Evolutionary conservation across 345 rosid genomes (phyloP), one percentile per base, ranked within the genome.

Genomic region (Arabis alpina): DNA sequence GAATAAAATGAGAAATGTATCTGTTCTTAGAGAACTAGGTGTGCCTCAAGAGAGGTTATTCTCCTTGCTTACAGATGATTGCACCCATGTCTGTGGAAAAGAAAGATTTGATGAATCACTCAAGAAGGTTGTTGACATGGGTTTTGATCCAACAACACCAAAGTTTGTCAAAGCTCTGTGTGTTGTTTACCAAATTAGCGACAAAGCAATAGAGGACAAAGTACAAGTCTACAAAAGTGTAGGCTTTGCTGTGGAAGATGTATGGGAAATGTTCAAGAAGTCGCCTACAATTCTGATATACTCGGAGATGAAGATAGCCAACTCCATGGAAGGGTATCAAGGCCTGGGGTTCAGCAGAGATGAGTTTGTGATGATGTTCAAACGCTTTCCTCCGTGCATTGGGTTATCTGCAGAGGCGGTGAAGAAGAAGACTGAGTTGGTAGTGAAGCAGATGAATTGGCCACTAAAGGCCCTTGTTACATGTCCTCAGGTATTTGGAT

Each of bases 111-210:
- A 45, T 8, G 41, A 34, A n/a, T 62, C 23, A 0, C 58, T 77
- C 10, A 44, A 75, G 44, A 37, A 68, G 5, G 40, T 57, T 24
- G 39, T 68, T 57, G 65, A 36, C 8, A 34, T 68, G 48, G 64
- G 56, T 43, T 83, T 81, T 52, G 54, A 71, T 45, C 78, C 81
- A 1, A 9, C 41, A 0, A 45, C 36, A 2, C 5, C 16, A 3
- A 39, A 8, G 27, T 81, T 77, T 53, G 15, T 51, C 11, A 2
- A 6, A 4, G 87, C 84, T n/a, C 6, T 81, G 0, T 19, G 2
- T 0, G 5, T 49, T 3, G 2, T 76, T n/a, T 8, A 4, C 3
- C 0, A 11, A 13, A 13, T 27, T 16, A 53, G 19, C 3, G 37
- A 53, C 19, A 28, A 53, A 4, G 28, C 19, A 2, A 28, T 53